Base-by-base conservation (phyloP, 2,329 filamentous ascomycete genomes). In the Hymenoscyphus albidus region DNA sequence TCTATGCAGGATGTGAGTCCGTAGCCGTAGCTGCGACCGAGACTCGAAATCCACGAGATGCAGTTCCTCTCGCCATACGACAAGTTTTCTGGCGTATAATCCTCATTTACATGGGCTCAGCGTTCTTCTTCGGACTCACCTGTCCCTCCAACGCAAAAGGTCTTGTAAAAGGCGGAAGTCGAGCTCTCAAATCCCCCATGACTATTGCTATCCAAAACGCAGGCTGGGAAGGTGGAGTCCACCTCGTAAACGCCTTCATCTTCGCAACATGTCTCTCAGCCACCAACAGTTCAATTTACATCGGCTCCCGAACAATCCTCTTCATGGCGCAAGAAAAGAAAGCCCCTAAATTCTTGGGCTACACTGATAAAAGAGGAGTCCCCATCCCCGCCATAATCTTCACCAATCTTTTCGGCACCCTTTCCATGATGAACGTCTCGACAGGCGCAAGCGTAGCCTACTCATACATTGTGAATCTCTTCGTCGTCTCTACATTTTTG, bases 1-100 rank as follows among this genome's bases (percentile, higher is more conserved):
- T 89, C 61, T 91, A 89, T 73, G 87, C 88, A 13, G 90, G 90
- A 9, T 87, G 87, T 4, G 85, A 87, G 73, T 79, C 84, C 16
- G 81, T 85, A 5, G 84, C 82, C 51, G 82, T 87, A 51, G 81
- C 82, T 7, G 83, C 82, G 6, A 82, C 81, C 54, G 83, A 85
- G 69, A 83, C 80, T 13, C 77, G 80, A 18, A 82, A 83, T 66
- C 81, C 81, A 0, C 71, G 74, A 27, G 76, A 75, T 39, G 80
- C 79, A 5, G 79, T 82, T 1, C 81, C 81, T 0, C 72, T 75
- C 14, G 93, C 93, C 7, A 88, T 95, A 72, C 95, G 94, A 78
- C 92, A 96, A 75, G 92, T 96, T 18, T 96, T 96, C 77, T 97
- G 93, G 93, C 88, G 93, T 72, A 96, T 96, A 73, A 86, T 88